phyloP scores from a whole-genome alignment of 345 rosid genomes.

The Triadica sebifera region DNA sequence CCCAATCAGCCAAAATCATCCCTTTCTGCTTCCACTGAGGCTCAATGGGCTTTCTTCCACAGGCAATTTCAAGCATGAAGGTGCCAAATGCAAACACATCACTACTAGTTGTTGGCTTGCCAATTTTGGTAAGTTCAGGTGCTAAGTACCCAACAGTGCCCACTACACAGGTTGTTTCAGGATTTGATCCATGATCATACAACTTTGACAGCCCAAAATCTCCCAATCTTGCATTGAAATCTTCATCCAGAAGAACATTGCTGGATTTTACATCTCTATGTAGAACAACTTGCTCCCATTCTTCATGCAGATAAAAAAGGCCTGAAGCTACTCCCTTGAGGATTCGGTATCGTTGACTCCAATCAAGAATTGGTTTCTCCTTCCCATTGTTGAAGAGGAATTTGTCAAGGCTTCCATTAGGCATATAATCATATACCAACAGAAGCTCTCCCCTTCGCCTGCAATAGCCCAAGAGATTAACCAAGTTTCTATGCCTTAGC shows the following conservation, averaged over 20 bases:
- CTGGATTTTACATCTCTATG: slow-evolving; percentile 23
- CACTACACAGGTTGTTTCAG: slow-evolving; percentile 17
- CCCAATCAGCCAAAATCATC: slow-evolving; percentile 17
- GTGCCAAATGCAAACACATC: slow-evolving; percentile 20
- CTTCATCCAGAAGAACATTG: slow-evolving; percentile 17
- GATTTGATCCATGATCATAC: slow-evolving; percentile 16
- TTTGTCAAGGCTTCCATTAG: too few species aligned
- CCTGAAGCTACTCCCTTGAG: slow-evolving; percentile 20
- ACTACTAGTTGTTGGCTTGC: slow-evolving; percentile 16
- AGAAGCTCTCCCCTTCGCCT: too few species aligned
- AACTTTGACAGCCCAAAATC: slow-evolving; percentile 20
- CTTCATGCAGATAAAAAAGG: slow-evolving; percentile 22
- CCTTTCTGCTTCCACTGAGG: background rate
- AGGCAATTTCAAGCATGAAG: slow-evolving; percentile 23
- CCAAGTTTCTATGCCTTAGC: too few species aligned
- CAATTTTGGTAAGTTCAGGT: slow-evolving; percentile 11
- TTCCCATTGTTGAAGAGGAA: slow-evolving; percentile 3
- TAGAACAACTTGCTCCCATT: slow-evolving; percentile 24
- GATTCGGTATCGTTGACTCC: slow-evolving; percentile 13
- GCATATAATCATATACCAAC: too few species aligned
- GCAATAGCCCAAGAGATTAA: too few species aligned
- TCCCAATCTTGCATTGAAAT: slow-evolving; percentile 13
- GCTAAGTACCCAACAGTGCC: slow-evolving; percentile 22
- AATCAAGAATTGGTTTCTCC: background rate
- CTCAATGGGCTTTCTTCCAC: slow-evolving; percentile 16